Evolutionary conservation across 1,139 yeast genomes (phyloP).

Genomic region (Nakaseomyces nivariensis): DNA sequence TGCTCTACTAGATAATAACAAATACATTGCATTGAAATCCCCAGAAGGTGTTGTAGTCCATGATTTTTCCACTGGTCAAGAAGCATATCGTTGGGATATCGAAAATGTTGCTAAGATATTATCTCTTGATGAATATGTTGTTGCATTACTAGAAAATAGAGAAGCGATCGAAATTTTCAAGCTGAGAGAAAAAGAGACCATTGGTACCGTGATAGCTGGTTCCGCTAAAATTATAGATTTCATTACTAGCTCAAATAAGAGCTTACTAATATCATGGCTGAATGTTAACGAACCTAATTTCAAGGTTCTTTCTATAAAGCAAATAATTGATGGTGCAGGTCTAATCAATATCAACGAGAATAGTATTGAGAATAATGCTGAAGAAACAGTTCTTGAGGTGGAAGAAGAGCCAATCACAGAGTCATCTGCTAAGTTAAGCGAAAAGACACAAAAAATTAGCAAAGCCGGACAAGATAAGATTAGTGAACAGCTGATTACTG

Average conservation of each 20-base stretch:
- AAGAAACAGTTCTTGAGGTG: conserved; percentile 1
- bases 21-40: conserved; percentile 18
- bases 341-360: conserved; percentile 11
- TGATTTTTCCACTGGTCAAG: conserved; percentile 5
- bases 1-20: conserved; percentile 14
- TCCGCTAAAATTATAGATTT: conserved; percentile 23
- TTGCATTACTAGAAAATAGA: conserved; percentile 12
- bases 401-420: conserved; percentile 3
- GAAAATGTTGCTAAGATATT: conserved; percentile 8
- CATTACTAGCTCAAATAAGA: conserved; percentile 7
- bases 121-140: conserved; percentile 13
- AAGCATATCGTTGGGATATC: not conserved
- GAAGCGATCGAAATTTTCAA: conserved; percentile 17
- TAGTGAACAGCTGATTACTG: conserved; percentile 10
- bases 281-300: conserved; percentile 29
- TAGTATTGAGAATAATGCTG: not conserved
- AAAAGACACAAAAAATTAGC: conserved; percentile 12
- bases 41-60: conserved; percentile 14
- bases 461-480: conserved; percentile 20
- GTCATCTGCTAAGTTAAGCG: conserved; percentile 5
- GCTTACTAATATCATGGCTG: conserved; percentile 26
- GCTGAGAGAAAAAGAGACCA: conserved; percentile 10
- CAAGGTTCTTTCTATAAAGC: conserved; percentile 15
- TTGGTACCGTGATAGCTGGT: conserved; percentile 14
- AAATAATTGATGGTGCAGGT: conserved; percentile 15